Evolutionary conservation across 2,329 filamentous ascomycete species (phyloP), one percentile per base, ranked within the genome.

Genomic region (Sporothrix luriei): DNA sequence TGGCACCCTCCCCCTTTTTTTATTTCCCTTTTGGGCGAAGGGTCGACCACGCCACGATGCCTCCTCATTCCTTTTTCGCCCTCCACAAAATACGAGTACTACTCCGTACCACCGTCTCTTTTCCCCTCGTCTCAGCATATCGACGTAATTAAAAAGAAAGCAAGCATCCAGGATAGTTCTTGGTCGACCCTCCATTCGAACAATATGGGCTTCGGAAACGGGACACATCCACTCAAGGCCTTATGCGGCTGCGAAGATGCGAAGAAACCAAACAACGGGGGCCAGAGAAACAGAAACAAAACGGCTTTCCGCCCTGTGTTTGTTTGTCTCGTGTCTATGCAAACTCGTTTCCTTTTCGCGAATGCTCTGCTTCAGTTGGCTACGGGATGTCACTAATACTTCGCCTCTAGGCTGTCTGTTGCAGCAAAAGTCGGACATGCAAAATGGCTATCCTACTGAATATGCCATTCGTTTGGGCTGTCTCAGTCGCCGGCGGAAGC

Each of bases 221-320:
- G 61, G 13, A 40, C 40, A 48, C 43, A 49, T 21, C 19, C 40
- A n/a, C 11, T 29, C 29, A 55, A 29, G 66, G 21, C 29, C 66
- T 24, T 59, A 40, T 26, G 38, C 16, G 11, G 52, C 52, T 21
- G 40, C 24, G 19, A 48, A 38, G 65, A 68, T 21, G 40, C 24
- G 19, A 48, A 38, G 65, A 68, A 59, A 68, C 66, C 54, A 68
- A 59, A 68, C 66, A 51, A 68, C 52, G 54, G 66, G 13, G 66
- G 64, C 54, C 43, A 40, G 43, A 59, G 52, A 59, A 68, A 49
- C 40, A 68, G 52, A 48, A 67, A 57, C 65, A 48, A 67, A 67
- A 55, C 38, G 21, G 51, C 33, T 26, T 51, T 49, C 16, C 38
- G 38, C 40, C 43, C 26, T 46, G 11, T 19, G 16, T 24, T 14